phyloP scores from a whole-genome alignment of 768 basidiomycete genomes.

The Suillus subluteus region DNA sequence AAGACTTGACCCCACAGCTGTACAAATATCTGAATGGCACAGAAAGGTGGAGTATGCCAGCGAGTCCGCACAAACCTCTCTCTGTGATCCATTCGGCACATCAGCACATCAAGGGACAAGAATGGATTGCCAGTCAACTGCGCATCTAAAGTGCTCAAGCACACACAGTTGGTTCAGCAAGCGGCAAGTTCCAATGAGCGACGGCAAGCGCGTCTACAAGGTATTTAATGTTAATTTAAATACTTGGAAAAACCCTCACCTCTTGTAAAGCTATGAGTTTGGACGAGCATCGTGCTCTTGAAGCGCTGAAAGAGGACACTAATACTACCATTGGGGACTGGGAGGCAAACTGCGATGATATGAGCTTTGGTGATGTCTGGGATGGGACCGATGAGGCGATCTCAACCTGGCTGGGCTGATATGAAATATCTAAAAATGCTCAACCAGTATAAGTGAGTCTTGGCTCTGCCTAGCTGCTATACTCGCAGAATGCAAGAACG shows the following conservation, averaged over 20 bases:
- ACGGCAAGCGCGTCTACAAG: background rate
- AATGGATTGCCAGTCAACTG: background rate
- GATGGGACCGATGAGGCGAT: too few relatives aligned
- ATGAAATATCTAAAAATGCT: too few relatives aligned
- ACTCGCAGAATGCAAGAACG: too few relatives aligned
- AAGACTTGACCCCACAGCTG: background rate
- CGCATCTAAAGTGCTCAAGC: background rate
- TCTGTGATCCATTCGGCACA: background rate
- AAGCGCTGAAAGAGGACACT: background rate
- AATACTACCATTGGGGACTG: too few relatives aligned
- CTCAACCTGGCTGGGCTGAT: too few relatives aligned
- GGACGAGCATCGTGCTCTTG: background rate
- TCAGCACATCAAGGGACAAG: background rate
- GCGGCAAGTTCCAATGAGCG: background rate
- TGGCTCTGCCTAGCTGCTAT: too few relatives aligned
- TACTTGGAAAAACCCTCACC: background rate
- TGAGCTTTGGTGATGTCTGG: conserved; percentile 3
- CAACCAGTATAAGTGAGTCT: too few relatives aligned
- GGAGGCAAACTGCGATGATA: background rate
- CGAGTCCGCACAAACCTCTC: background rate
- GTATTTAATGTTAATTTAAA: background rate
- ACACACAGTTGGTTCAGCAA: background rate
- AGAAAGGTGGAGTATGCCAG: background rate
- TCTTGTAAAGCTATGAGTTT: background rate
- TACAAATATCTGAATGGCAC: background rate